Percentiles rank a stretch among this genome's conserved stretches.
Evolutionary conservation across 371 early-diverging fungal species (phyloP).

Genomic region (Cokeromyces recurvatus): DNA sequence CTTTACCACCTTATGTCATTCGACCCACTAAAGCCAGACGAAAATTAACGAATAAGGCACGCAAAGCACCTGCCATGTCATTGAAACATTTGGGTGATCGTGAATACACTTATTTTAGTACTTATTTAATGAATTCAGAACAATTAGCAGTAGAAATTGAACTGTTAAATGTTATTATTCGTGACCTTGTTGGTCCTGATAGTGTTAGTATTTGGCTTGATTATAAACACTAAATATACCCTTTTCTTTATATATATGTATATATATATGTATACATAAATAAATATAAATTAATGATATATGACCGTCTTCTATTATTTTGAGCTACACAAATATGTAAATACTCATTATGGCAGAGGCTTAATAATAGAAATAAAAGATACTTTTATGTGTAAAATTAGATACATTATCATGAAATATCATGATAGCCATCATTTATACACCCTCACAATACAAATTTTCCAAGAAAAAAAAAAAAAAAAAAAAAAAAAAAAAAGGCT

Average conservation of each 20-base stretch:
- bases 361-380: no score
- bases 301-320: no score
- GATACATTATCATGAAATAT: no score
- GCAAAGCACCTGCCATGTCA: slow-evolving; percentile 18
- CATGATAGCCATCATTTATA: no score
- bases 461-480: no score
- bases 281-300: no score
- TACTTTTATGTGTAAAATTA: no score
- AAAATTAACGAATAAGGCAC: slow-evolving; percentile 33
- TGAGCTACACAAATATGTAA: no score
- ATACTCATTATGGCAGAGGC: no score
- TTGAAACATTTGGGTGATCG: slow-evolving; percentile 23
- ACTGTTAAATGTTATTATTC: slow-evolving; percentile 27
- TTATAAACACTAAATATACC: slow-evolving; percentile 30
- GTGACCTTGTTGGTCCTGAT: slow-evolving; percentile 42
- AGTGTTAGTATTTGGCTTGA: slow-evolving; percentile 40
- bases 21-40: slow-evolving; percentile 40
- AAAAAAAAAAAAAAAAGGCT: no score
- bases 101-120: slow-evolving; percentile 41
- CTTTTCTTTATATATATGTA: background rate
- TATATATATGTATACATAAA: no score
- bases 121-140: slow-evolving; percentile 44
- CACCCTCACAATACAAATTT: no score
- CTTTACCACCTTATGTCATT: slow-evolving; percentile 37
- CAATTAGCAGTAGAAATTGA: slow-evolving; percentile 44